Percentiles rank a stretch among this genome's conserved stretches.
Conservation (phyloP, 495 filamentous ascomycete species). For the Hypoxylon crocopeplum region DNA sequence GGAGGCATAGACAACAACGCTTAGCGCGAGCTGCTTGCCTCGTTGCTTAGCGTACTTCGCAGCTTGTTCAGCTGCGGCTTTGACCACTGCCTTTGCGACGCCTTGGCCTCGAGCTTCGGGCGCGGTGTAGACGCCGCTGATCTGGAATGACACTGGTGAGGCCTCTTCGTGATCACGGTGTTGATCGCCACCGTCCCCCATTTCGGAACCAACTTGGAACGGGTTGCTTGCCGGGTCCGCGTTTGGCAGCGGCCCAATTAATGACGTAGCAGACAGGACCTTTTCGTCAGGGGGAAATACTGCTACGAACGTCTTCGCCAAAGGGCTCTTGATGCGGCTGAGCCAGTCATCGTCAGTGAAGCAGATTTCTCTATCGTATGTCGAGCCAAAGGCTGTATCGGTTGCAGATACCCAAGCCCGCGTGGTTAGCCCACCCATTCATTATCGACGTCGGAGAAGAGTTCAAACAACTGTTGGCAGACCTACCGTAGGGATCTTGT, state of each 20-base stretch:
- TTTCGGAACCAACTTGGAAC: conserved; percentile 22
- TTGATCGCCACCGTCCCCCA: conserved; percentile 20
- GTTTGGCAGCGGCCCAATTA: conserved; percentile 35
- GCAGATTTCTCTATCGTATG: conserved; percentile 52
- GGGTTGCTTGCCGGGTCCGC: conserved; percentile 37
- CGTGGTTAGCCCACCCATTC: too few species aligned
- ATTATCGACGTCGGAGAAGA: too few species aligned
- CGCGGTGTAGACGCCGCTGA: conserved; percentile 55
- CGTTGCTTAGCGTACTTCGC: conserved; percentile 35
- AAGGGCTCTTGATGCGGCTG: conserved; percentile 53
- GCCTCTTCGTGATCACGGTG: conserved; percentile 4
- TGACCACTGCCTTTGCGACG: conserved; percentile 49
- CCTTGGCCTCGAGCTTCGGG: conserved; percentile 52
- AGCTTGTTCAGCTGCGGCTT: conserved; percentile 42
- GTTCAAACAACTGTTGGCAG: too few species aligned
- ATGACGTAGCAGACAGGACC: conserved; percentile 36
- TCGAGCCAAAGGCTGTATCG: conserved; percentile 54
- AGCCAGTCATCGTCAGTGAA: conserved; percentile 52
- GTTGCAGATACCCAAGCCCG: too few species aligned
- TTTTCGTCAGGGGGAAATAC: conserved; percentile 30
- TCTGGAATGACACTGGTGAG: conserved; percentile 37
- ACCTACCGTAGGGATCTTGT: too few species aligned
- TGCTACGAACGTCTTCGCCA: conserved; percentile 52
- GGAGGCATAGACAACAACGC: conserved; percentile 47
- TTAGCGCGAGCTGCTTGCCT: conserved; percentile 32